These are phyloP conservation scores for Kurtzmaniella natalensis DNA, from an alignment of 1,139 yeast species.

Conservation along the genomic window DNA sequence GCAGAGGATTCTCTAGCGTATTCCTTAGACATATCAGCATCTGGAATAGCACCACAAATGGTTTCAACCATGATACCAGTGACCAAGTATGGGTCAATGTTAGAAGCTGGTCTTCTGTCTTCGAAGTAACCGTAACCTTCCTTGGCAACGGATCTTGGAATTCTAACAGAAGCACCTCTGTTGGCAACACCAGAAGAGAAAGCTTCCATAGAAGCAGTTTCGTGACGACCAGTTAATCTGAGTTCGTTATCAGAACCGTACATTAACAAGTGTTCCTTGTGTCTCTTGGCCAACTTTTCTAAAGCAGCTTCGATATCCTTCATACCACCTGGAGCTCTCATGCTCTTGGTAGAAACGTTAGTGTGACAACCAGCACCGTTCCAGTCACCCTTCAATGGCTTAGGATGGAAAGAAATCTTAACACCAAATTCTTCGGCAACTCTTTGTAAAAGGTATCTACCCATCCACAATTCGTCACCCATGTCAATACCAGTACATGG, in stretches of 20 bases:
- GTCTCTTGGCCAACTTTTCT: conserved; percentile 92
- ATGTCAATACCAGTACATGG: conserved; percentile 92
- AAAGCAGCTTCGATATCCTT: conserved; percentile 88
- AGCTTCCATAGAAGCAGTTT: conserved; percentile 88
- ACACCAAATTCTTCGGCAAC: conserved; percentile 99
- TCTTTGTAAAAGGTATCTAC: conserved; percentile 87
- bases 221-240: conserved; percentile 98
- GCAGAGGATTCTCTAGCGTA: conserved; percentile 64
- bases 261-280: conserved; percentile 89
- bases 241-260: conserved; percentile 93
- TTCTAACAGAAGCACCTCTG: conserved; percentile 98
- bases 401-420: conserved; percentile 98
- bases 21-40: conserved; percentile 92
- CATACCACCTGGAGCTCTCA: conserved; percentile 97
- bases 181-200: conserved; percentile 98
- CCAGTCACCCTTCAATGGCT: conserved; percentile 98
- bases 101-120: conserved; percentile 99
- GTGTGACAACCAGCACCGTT: conserved; percentile 99
- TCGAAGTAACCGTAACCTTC: conserved; percentile 98
- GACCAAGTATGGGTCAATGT: conserved; percentile 97
- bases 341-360: conserved; percentile 85
- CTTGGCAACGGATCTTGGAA: conserved; percentile 97
- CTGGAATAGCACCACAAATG: conserved; percentile 90
- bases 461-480: conserved; percentile 98
- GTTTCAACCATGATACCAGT: conserved; percentile 98